Percentiles rank a stretch among this genome's conserved stretches.
Conservation (phyloP, 192 early-diverging fungal genomes). For the Martensiomyces pterosporus region DNA sequence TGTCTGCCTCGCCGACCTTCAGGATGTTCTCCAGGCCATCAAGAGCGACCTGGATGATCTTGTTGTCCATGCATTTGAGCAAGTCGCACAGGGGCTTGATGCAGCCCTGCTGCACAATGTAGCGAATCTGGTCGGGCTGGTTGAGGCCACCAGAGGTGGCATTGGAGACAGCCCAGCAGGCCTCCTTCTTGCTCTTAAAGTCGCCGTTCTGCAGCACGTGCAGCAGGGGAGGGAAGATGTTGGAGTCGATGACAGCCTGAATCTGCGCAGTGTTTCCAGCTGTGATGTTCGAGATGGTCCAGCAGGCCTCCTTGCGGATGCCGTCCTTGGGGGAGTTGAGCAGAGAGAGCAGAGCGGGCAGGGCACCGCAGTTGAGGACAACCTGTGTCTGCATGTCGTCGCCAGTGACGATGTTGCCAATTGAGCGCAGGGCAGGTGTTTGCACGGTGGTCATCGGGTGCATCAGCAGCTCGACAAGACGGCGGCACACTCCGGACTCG, state of each 20-base stretch:
- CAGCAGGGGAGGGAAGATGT: constrained; percentile 89
- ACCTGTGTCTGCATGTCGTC: constrained; percentile 97
- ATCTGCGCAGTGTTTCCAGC: constrained; percentile 93
- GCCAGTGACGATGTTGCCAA: constrained; percentile 99
- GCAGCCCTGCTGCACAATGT: constrained; percentile 86
- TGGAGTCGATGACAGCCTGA: constrained; percentile 92
- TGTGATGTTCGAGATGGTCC: constrained; percentile 99
- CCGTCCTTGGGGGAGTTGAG: constrained; percentile 87
- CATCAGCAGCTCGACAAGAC: constrained; percentile 90
- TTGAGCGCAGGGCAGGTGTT: constrained; percentile 93
- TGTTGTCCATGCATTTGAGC: constrained; percentile 85
- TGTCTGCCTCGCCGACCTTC: constrained; percentile 90
- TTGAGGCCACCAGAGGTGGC: constrained; percentile 91
- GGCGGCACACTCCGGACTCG: constrained; percentile 88
- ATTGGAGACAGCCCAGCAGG: constrained; percentile 99
- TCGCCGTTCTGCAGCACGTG: constrained; percentile 82
- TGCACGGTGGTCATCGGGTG: constrained; percentile 85
- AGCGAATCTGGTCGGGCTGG: constrained; percentile 90
- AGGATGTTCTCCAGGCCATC: constrained; percentile 98
- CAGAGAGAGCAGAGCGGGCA: constrained; percentile 76
- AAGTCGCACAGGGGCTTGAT: constrained; percentile 96
- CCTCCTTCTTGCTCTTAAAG: constrained; percentile 98
- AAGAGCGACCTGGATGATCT: constrained; percentile 94
- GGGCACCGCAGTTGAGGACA: constrained; percentile 84
- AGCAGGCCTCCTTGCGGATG: constrained; percentile 98